These are phyloP conservation scores for Jatropha podagrica DNA, from an alignment of 441 rosid genomes.

Conservation along the genomic window DNA sequence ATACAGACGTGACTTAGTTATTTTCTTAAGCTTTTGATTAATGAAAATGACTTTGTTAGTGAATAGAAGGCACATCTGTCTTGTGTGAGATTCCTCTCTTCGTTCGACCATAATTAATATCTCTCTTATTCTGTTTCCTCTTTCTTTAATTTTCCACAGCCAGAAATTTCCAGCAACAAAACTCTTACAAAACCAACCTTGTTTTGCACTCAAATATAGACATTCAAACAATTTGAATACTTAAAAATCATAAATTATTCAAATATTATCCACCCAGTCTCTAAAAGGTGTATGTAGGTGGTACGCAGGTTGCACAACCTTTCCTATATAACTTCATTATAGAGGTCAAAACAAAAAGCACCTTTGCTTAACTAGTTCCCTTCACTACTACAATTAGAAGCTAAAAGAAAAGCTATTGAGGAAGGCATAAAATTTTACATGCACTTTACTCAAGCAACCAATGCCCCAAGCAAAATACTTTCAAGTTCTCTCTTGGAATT, in stretches of 20 bases:
- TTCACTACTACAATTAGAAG: background rate
- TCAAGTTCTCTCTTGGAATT: background rate
- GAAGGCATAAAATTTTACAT: background rate
- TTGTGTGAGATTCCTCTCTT: no score
- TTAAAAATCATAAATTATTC: background rate
- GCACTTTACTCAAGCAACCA: background rate
- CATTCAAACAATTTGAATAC: background rate
- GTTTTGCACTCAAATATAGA: background rate
- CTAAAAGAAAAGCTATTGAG: background rate
- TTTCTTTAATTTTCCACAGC: no score
- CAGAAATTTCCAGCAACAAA: no score
- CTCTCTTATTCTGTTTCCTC: no score
- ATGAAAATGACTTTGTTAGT: no score
- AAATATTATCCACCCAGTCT: background rate
- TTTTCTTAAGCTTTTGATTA: background rate
- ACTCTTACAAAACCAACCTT: background rate
- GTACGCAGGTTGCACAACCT: background rate
- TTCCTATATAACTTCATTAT: background rate
- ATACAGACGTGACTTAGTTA: background rate
- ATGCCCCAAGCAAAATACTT: background rate
- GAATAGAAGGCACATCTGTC: no score
- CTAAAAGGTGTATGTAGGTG: background rate
- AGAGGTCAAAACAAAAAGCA: conserved; percentile 1
- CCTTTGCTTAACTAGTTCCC: background rate
- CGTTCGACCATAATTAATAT: no score